Base-by-base conservation (phyloP, 495 filamentous ascomycete species). In the Hapsidospora chrysogenum region DNA sequence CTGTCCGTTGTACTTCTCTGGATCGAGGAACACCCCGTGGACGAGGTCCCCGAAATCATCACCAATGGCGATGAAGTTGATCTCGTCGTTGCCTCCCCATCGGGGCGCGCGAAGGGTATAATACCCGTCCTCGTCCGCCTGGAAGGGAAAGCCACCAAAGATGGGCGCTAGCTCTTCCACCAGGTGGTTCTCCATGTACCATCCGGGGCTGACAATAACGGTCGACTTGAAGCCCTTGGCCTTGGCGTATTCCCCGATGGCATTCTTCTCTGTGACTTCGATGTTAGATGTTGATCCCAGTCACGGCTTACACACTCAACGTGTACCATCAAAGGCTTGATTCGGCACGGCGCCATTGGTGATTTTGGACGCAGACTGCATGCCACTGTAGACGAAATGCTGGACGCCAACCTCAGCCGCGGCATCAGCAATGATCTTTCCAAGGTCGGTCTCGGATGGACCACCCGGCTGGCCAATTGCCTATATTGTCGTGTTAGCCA, bases 101-200 rank as follows among this genome's bases (percentile, higher is more conserved):
- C 27, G 27, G 3, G 27, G 27, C 27, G n/a, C 4, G 3, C 27
- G 27, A 13, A 29, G 27, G n/a, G 27, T 29, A 9, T n/a, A 14
- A 14, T n/a, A 5, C 4, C 27, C 27, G 11, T n/a, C n/a, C 11
- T 29, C 27, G n/a, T 29, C 27, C 3, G 27, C 5, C 4, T 4
- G 4, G 27, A 6, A 29, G 4, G 27, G 27, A 13, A 29, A 29
- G 27, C 27, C 27, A 6, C 27, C 27, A 3, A n/a, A 4, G 5
- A 29, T 4, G 5, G 4, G 5, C 3, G 27, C 27, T 4, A 29
- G 27, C 5, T 29, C 27, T 29, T 29, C n/a, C 10, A 4, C 11
- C 5, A 29, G 27, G 27, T n/a, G 15, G 27, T 29, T 29, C 27
- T 29, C 27, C 27, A 29, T 29, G n/a, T 29, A 29, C 27, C 27